Conservation (phyloP, 2,329 filamentous ascomycete species). For the Karstenula rhodostoma region DNA sequence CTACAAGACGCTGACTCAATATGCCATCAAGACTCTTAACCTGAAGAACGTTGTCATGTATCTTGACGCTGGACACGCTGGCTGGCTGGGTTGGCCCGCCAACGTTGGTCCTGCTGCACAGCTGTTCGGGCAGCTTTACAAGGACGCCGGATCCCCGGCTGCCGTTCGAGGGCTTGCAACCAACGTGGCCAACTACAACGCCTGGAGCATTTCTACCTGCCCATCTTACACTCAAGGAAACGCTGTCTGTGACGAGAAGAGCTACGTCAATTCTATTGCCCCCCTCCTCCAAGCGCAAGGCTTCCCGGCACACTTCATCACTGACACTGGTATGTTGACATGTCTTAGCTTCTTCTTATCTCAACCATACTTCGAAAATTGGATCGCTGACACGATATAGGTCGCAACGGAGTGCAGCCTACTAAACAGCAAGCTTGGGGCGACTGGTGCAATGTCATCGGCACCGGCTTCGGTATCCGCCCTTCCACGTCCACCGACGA, state of each 20-base stretch:
- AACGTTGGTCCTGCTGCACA: constrained; percentile 61
- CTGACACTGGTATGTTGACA: constrained; percentile 46
- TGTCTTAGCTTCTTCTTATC: not conserved
- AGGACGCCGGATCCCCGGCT: constrained; percentile 53
- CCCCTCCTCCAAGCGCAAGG: constrained; percentile 56
- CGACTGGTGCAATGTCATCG: constrained; percentile 72
- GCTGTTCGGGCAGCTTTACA: constrained; percentile 57
- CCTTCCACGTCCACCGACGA: constrained; percentile 69
- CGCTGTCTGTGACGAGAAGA: constrained; percentile 60
- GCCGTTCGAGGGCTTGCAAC: constrained; percentile 61
- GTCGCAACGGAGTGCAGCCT: constrained; percentile 68
- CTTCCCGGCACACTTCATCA: constrained; percentile 63
- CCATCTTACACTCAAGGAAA: constrained; percentile 55
- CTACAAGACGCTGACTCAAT: constrained; percentile 64
- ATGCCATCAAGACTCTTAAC: constrained; percentile 64
- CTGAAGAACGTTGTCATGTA: constrained; percentile 69
- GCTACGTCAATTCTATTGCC: constrained; percentile 60
- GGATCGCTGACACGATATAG: not conserved
- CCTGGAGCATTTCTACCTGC: constrained; percentile 56
- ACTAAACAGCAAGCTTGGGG: constrained; percentile 64
- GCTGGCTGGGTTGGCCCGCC: constrained; percentile 69
- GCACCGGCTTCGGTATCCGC: constrained; percentile 68
- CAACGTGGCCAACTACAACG: constrained; percentile 67
- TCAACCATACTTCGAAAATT: not conserved
- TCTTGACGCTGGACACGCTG: constrained; percentile 68